Base-by-base conservation (phyloP, 2,329 filamentous ascomycete species). In the Coniochaeta pulveracea region DNA sequence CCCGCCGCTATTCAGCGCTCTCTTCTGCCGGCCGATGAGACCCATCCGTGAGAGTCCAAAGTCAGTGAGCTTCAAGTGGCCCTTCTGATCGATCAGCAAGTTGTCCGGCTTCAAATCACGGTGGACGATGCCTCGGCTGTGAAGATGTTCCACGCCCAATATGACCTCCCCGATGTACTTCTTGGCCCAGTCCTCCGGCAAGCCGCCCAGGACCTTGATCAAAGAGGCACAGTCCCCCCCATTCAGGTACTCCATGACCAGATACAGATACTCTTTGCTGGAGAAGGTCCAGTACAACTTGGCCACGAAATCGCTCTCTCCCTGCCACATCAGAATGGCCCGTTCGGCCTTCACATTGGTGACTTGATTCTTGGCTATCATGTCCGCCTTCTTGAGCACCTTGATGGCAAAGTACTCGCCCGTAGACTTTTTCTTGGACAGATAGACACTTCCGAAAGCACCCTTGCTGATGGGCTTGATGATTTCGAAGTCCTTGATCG, bases 311-410 rank as follows among this genome's bases (percentile, higher is more conserved):
- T 98, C 91, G 54, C 93, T 98, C 56, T 96, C 86, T 15, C 91
- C 91, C 60, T 98, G 91, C 85, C 91, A 96, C 91, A 98, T 98
- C 91, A 98, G 96, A 52, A 98, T 98, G 15, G 93, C 93, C 44
- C 91, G 76, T 58, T 98, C 91, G 7, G 93, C 91, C 58, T 98
- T 96, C 49, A 98, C 91, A 50, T 98, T 98, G 45, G 91, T 94
- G 46, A 98, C 88, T 54, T 98, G 91, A 54, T 98, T 98, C 60
- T 98, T 98, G 40, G 91, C 91, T 41, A 98, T 85, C 91, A 98
- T 98, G 64, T 98, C 91, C n/a, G 91, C 88, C 59, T 98, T 98
- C 54, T 96, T 96, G 38, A 98, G 58, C 1, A 96, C 91, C 52
- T 98, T 98, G 62, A 98, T 96, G 8, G 91, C 91, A 54, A 89